These are phyloP conservation scores for Botrytis cinerea DNA, from an alignment of 2,329 filamentous ascomycete species.

Conservation along the genomic window DNA sequence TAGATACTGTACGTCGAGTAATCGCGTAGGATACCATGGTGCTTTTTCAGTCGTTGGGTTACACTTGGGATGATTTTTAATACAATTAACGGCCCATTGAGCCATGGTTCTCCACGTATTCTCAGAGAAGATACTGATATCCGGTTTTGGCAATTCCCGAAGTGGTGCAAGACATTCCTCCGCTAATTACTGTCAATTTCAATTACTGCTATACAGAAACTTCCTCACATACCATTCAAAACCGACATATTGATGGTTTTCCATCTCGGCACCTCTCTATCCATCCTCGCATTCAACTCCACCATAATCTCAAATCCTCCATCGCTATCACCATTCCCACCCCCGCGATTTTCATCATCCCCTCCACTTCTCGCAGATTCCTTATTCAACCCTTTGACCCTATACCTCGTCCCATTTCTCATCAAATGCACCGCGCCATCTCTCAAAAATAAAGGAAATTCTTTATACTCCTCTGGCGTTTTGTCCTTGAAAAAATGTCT, in stretches of 20 bases:
- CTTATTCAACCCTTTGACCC: neutral
- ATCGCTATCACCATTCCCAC: neutral
- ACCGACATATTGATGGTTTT: neutral
- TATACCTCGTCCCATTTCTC: neutral
- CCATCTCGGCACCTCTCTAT: neutral
- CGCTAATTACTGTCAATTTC: neutral
- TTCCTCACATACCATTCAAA: neutral
- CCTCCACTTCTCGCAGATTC: neutral
- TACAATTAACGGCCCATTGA: neutral
- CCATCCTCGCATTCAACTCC: neutral
- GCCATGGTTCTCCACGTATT: neutral
- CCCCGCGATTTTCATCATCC: neutral
- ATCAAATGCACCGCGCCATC: neutral
- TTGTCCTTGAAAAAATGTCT: neutral
- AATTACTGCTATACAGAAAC: neutral
- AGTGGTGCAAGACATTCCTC: neutral
- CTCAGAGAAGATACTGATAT: neutral
- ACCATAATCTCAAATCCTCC: neutral
- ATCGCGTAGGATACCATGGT: neutral
- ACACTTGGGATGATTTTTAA: neutral
- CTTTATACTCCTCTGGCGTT: neutral
- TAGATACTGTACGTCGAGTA: neutral
- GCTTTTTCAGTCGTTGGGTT: neutral
- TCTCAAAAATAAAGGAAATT: neutral
- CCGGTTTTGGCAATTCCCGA: neutral